Evolutionary conservation across 2,329 filamentous ascomycete genomes (phyloP), one percentile per base, ranked within the genome.

Genomic region (Cytospora chrysosperma): DNA sequence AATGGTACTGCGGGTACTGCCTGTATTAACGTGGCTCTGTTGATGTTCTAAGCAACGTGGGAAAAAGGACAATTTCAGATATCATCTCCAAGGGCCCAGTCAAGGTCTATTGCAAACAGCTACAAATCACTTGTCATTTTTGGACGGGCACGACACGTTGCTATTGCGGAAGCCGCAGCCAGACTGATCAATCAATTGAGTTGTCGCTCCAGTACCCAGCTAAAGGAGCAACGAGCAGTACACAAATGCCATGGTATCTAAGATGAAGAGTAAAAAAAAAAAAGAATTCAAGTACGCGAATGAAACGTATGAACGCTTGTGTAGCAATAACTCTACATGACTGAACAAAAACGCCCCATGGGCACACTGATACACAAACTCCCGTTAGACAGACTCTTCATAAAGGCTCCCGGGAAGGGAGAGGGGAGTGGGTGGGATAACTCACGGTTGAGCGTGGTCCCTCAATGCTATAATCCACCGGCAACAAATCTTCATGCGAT

Each of bases 401-500:
- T n/a, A n/a, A n/a, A n/a, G n/a, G n/a, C n/a, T n/a, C n/a, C n/a
- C n/a, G n/a, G n/a, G n/a, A n/a, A n/a, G n/a, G n/a, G n/a, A n/a
- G n/a, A n/a, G n/a, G n/a, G n/a, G n/a, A n/a, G n/a, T n/a, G n/a
- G n/a, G n/a, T n/a, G n/a, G n/a, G n/a, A n/a, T n/a, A n/a, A 61
- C 58, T 61, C 84, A 61, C 58, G 58, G 58, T 61, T 55, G 51
- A 85, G 57, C 81, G 4, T 10, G n/a, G 5, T 47, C 81, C 72
- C 93, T 88, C 76, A 92, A 88, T 71, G 89, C 84, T 63, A 85
- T 77, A 65, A 94, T 89, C 93, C 93, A 97, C 49, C 78, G 78
- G 57, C 89, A 91, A 65, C 91, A 92, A 56, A 96, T 89, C 78
- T 96, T 96, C 61, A 97, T 76, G 62, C 93, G 81, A 71, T 93